These are phyloP conservation scores for Prosopis cineraria DNA, from an alignment of 306 rosid genomes.

Conservation along the genomic window DNA sequence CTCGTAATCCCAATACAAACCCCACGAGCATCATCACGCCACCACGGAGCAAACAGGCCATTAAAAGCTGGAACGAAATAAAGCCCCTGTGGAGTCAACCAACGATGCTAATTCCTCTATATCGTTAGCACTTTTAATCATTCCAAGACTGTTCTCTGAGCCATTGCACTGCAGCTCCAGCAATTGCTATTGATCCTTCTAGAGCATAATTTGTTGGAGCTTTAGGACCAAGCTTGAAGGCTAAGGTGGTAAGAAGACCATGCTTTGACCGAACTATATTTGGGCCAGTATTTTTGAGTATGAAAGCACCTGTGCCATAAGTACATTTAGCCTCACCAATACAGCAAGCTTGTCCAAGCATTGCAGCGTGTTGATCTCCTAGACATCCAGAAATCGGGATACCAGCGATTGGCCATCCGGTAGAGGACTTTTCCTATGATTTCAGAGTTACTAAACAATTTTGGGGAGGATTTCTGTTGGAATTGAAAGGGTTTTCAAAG, in stretches of 20 bases:
- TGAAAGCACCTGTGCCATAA: constrained; percentile 93
- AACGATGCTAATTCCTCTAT: constrained; percentile 65
- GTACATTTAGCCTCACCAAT: constrained; percentile 93
- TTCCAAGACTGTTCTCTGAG: constrained; percentile 83
- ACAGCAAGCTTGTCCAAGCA: constrained; percentile 79
- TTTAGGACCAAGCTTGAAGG: constrained; percentile 78
- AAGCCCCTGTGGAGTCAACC: constrained; percentile 72
- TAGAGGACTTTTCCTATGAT: constrained; percentile 58
- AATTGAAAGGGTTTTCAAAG: constrained; percentile 57
- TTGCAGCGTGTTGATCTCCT: constrained; percentile 97
- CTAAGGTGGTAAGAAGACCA: constrained; percentile 79
- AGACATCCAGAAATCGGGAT: constrained; percentile 82
- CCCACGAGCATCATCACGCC: constrained; percentile 98
- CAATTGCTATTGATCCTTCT: constrained; percentile 96
- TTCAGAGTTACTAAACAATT: constrained; percentile 78
- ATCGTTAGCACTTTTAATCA: constrained; percentile 67
- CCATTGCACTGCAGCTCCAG: constrained; percentile 99
- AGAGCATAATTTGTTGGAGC: constrained; percentile 76
- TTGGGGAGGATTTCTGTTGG: constrained; percentile 71
- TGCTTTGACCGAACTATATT: constrained; percentile 58
- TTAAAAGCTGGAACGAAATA: constrained; percentile 94
- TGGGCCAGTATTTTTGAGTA: constrained; percentile 81
- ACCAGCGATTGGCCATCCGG: constrained; percentile 81
- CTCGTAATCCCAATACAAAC: constrained; percentile 83
- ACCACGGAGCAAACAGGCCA: constrained; percentile 95